phyloP scores from a whole-genome alignment of 192 early-diverging fungal genomes.

The Dimargaris xerosporica region DNA sequence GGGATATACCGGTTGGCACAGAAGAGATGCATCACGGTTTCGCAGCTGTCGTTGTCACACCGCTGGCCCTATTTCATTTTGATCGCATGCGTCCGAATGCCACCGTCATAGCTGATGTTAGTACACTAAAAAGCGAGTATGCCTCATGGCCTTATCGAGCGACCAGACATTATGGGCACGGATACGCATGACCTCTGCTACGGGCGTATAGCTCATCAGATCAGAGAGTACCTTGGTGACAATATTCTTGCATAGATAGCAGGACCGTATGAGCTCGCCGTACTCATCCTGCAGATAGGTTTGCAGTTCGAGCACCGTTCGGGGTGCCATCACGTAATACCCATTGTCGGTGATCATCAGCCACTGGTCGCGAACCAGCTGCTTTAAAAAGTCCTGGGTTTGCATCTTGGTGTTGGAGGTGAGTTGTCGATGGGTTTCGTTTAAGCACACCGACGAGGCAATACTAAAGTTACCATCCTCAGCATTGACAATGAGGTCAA shows the following conservation, averaged over 20 bases:
- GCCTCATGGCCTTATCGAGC: too few species aligned
- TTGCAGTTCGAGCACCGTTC: background rate
- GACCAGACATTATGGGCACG: too few species aligned
- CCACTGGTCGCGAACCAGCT: constrained; percentile 4
- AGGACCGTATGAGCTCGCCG: background rate
- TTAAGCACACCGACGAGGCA: background rate
- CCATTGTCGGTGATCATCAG: background rate
- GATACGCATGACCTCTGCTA: too few species aligned
- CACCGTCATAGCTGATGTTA: too few species aligned
- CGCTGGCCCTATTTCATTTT: background rate
- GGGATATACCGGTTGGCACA: background rate
- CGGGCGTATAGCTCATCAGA: too few species aligned
- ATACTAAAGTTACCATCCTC: constrained; percentile 1
- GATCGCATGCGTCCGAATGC: too few species aligned
- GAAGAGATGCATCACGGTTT: background rate
- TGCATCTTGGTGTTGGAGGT: background rate
- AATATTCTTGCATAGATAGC: background rate
- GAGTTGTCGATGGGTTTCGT: background rate
- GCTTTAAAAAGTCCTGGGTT: background rate
- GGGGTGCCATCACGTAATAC: constrained; percentile 1
- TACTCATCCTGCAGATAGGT: background rate
- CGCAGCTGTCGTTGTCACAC: background rate
- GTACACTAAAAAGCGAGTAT: too few species aligned
- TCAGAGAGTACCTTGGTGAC: background rate
- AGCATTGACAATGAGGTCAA: background rate